Base-by-base conservation (phyloP, 148 eudicot genomes). In the Nyssa sinensis region DNA sequence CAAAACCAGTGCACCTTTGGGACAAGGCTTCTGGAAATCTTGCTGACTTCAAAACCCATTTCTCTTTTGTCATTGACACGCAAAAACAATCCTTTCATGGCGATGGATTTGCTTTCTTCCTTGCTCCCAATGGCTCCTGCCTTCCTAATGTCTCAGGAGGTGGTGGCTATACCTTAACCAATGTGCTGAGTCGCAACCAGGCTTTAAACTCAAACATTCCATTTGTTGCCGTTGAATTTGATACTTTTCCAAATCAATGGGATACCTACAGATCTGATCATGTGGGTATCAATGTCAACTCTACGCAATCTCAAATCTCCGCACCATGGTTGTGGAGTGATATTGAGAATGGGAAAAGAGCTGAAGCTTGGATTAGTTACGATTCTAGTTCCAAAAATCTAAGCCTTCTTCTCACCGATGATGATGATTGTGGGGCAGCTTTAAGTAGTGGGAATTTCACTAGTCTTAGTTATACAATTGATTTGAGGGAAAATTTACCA, bases 161-260 rank as follows among this genome's bases (percentile, higher is more conserved):
- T n/a, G n/a, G n/a, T n/a, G n/a, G n/a, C n/a, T n/a, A n/a, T n/a
- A n/a, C n/a, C n/a, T n/a, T n/a, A n/a, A n/a, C n/a, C n/a, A 19
- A 19, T 12, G 17, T 39, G 44, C 11, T 39, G 3, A 2, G 7
- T 39, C n/a, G n/a, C n/a, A n/a, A n/a, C 11, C 9, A 1, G 1
- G 11, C 44, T 6, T n/a, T n/a, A n/a, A n/a, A n/a, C 51, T 3
- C 0, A 8, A 2, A 5, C 3, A n/a, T 57, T 25, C n/a, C 16
- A 60, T 71, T 58, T 71, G 51, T 71, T 7, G 64, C 65, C 0
- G 83, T 80, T 28, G 83, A 80, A 51, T 80, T 80, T 66, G 79
- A 80, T 62, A 80, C 73, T 4, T 80, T 1, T 25, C 7, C 23
- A 0, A 75, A 80, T 27, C 13, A 29, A 5, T 75, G 72, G 62